Conservation (phyloP, 2,329 filamentous ascomycete species). For the Sordariomycetes sp. region DNA sequence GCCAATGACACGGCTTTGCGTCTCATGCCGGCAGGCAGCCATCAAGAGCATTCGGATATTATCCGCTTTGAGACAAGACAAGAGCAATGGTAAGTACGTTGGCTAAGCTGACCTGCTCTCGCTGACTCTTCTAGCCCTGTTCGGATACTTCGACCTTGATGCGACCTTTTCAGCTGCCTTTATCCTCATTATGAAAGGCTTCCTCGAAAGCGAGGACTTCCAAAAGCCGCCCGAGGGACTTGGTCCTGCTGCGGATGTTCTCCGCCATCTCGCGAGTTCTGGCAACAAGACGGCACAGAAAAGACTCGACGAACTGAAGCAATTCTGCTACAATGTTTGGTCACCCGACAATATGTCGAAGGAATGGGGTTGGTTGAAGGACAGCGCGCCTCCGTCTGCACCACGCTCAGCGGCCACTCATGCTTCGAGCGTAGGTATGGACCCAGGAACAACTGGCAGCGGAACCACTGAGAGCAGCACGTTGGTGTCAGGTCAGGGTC, state of each 20-base stretch:
- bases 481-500: not conserved
- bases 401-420: not conserved
- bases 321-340: slow-evolving; percentile 17
- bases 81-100: slow-evolving; percentile 10
- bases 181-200: slow-evolving; percentile 16
- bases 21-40: slow-evolving; percentile 15
- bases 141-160: slow-evolving; percentile 17
- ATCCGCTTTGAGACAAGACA: slow-evolving; percentile 10
- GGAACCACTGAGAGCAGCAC: not conserved
- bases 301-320: slow-evolving; percentile 13
- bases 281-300: slow-evolving; percentile 15
- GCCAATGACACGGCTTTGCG: slow-evolving; percentile 10
- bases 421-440: not conserved
- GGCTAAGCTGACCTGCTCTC: not conserved
- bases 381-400: not conserved
- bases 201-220: slow-evolving; percentile 11
- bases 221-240: slow-evolving; percentile 14
- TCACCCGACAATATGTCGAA: slow-evolving; percentile 10
- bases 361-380: slow-evolving; percentile 11
- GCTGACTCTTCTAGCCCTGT: slow-evolving; percentile 8
- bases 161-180: slow-evolving; percentile 18
- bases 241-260: slow-evolving; percentile 10
- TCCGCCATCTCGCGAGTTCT: slow-evolving; percentile 12
- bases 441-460: not conserved
- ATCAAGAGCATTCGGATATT: slow-evolving; percentile 15